phyloP scores from a whole-genome alignment of 2,329 filamentous ascomycete species.

The Tolypocladium guangdongense region DNA sequence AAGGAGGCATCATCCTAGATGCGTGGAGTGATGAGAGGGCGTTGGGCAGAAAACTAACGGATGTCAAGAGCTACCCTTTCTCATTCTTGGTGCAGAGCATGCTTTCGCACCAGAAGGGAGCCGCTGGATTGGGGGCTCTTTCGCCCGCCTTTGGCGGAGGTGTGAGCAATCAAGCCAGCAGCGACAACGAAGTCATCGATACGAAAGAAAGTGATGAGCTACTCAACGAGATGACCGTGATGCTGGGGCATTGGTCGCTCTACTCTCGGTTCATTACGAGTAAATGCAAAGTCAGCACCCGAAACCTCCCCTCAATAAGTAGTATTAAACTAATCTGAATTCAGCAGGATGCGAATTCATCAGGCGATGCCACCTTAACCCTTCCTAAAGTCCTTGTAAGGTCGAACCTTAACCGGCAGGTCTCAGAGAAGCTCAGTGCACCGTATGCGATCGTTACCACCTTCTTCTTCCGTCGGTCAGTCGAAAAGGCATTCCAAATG shows the following conservation, averaged over 20 bases:
- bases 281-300: constrained; percentile 61
- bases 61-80: constrained; percentile 96
- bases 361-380: constrained; percentile 46
- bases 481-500: constrained; percentile 95
- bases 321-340: constrained; percentile 30
- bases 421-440: constrained; percentile 59
- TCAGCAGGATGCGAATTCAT: constrained; percentile 14
- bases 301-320: neutral
- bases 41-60: constrained; percentile 77
- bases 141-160: constrained; percentile 58
- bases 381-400: constrained; percentile 66
- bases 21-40: constrained; percentile 86
- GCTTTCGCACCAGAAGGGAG: constrained; percentile 56
- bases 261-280: constrained; percentile 81
- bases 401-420: constrained; percentile 71
- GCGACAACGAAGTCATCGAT: constrained; percentile 86
- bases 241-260: constrained; percentile 87
- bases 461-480: constrained; percentile 91
- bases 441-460: constrained; percentile 89
- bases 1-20: constrained; percentile 90
- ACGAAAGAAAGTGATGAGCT: constrained; percentile 92
- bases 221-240: constrained; percentile 77
- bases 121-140: constrained; percentile 55
- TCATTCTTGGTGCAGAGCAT: constrained; percentile 96
- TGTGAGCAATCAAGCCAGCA: constrained; percentile 43